phyloP scores from a whole-genome alignment of 176 grass and related monocot genomes.

The Canna indica region DNA sequence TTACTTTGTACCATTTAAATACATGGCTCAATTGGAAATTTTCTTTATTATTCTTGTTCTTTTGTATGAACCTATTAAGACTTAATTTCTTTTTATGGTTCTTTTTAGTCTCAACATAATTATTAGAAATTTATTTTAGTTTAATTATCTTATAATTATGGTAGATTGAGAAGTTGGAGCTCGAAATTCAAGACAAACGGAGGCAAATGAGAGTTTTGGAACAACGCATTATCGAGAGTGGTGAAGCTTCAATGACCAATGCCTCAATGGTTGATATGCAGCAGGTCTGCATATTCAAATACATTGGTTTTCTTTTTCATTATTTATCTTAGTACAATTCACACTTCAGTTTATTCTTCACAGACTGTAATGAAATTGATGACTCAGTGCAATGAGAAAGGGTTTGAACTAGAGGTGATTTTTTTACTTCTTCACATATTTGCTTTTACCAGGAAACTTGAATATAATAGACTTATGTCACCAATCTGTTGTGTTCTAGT shows the following conservation, averaged over 20 bases:
- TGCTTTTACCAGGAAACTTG: conserved; percentile 15
- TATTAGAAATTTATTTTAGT: conserved; percentile 1
- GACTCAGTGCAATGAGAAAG: conserved; percentile 74
- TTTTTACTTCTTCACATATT: not conserved
- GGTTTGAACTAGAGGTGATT: conserved; percentile 89
- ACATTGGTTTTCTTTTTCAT: not conserved
- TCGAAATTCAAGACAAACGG: conserved; percentile 73
- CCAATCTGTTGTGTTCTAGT: not conserved
- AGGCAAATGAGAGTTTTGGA: conserved; percentile 81
- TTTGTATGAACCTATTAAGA: too few relatives aligned
- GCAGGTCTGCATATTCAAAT: conserved; percentile 41
- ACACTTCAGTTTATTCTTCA: conserved; percentile 24
- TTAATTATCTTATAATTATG: too few relatives aligned
- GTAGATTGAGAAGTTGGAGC: conserved; percentile 83
- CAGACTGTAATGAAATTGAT: conserved; percentile 69
- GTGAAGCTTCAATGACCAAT: conserved; percentile 73
- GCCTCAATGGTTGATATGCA: conserved; percentile 95
- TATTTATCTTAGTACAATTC: not conserved
- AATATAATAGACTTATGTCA: not conserved
- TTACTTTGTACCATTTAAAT: too few relatives aligned
- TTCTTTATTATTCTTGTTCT: too few relatives aligned
- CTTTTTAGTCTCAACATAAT: not conserved
- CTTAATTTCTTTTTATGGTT: not conserved
- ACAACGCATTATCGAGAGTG: conserved; percentile 76
- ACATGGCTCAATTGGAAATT: too few relatives aligned